Base-by-base conservation (phyloP, 371 early-diverging fungal genomes). In the Zancudomyces culisetae region DNA sequence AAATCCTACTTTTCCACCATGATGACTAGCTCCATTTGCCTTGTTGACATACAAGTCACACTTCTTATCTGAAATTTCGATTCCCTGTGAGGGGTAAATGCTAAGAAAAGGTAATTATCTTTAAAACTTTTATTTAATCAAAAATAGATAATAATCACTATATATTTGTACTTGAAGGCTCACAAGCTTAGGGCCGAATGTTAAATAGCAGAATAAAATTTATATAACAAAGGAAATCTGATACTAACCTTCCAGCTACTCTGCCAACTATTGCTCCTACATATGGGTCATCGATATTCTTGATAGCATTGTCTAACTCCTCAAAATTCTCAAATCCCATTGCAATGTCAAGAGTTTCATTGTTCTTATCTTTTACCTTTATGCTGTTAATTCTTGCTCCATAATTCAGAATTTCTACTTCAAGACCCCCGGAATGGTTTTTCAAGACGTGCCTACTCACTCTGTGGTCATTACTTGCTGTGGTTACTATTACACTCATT, bases 231-330 rank as follows among this genome's bases (percentile, higher is more conserved):
- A 18, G 41, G 18, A 18, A 18, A 41, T n/a, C n/a, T n/a, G n/a
- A 18, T 27, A 18, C 45, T 27, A 27, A 45, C 45, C 45, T 45
- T 51, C 60, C 63, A 12, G 66, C 63, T 1, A 63, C 60, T 3
- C 74, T 60, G 6, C 78, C 78, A 10, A 75, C 50, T 1, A 63
- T 59, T 8, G 68, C 69, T 20, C 77, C 76, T 53, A 73, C 68
- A 49, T 70, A 76, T 8, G 74, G 72, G 39, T 70, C 66, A 49
- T 55, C 56, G 13, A 51, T 55, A 1, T 49, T 35, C 6, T 13
- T 2, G 10, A 65, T 54, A 30, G 62, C 57, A n/a, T 26, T 52
- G 12, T 55, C 47, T 63, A 70, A 72, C 19, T 63, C 57, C 20
- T 60, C 64, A 29, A 66, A 59, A 27, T 45, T 58, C 23, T 72